Percentiles rank a stretch among this genome's conserved stretches.
Evolutionary conservation across 345 rosid species (phyloP).

Genomic region (Eutrema yunnanense): DNA sequence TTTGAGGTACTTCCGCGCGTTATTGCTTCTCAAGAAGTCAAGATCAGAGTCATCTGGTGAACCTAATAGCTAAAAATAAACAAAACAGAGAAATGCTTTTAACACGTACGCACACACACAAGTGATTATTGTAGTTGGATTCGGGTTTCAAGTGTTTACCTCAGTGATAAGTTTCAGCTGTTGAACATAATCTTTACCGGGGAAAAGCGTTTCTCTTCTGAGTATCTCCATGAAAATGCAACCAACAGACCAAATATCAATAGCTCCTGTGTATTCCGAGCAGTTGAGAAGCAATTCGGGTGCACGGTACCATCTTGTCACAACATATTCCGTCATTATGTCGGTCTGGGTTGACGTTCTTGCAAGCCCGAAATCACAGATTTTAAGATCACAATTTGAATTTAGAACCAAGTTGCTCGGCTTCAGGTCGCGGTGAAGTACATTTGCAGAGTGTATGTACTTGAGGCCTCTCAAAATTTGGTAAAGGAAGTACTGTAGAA

Average conservation of each 20-base stretch:
- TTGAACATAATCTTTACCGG: slow-evolving; percentile 87
- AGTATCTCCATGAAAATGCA: slow-evolving; percentile 85
- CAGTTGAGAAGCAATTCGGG: slow-evolving; percentile 74
- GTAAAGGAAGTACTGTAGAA: slow-evolving; percentile 64
- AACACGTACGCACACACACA: background rate
- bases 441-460: slow-evolving; percentile 80
- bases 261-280: slow-evolving; percentile 70
- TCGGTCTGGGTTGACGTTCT: slow-evolving; percentile 83
- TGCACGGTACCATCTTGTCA: slow-evolving; percentile 76
- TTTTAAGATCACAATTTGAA: slow-evolving; percentile 64
- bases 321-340: slow-evolving; percentile 86
- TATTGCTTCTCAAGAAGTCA: slow-evolving; percentile 76
- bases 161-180: slow-evolving; percentile 73
- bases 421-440: slow-evolving; percentile 80
- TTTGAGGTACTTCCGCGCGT: slow-evolving; percentile 70
- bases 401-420: slow-evolving; percentile 80
- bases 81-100: slow-evolving; percentile 6
- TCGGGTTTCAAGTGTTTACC: slow-evolving; percentile 35
- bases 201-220: slow-evolving; percentile 68
- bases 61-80: slow-evolving; percentile 50
- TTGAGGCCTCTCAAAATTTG: slow-evolving; percentile 78
- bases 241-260: slow-evolving; percentile 95
- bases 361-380: slow-evolving; percentile 87
- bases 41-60: slow-evolving; percentile 85
- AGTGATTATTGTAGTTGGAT: background rate